A percentile compares a stretch with the other conserved stretches of the same genome.
Conservation (phyloP, 1,284 basidiomycete genomes). For the Trichosporon coremiiforme region DNA sequence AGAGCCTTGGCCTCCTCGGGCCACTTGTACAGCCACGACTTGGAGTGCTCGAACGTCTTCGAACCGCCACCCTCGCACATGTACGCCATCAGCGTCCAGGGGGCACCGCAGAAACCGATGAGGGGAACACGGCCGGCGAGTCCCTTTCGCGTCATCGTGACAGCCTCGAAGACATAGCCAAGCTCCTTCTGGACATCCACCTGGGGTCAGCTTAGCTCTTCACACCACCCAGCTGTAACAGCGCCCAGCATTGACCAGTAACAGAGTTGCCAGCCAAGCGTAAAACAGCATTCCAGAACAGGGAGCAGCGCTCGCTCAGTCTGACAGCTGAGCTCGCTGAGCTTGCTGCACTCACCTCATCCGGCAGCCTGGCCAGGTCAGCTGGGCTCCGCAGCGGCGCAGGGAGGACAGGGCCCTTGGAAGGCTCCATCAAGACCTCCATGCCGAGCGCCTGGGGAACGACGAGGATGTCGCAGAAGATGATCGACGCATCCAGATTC, state of each 20-base stretch:
- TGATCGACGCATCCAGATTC: conserved; percentile 87
- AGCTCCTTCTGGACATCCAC: conserved; percentile 81
- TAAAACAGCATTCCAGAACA: too few relatives aligned
- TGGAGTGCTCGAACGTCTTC: conserved; percentile 83
- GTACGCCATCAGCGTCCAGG: conserved; percentile 95
- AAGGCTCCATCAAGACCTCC: conserved; percentile 87
- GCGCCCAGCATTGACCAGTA: too few relatives aligned
- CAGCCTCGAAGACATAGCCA: conserved; percentile 86
- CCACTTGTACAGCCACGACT: conserved; percentile 88
- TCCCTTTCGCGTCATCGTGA: conserved; percentile 75
- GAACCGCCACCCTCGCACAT: conserved; percentile 94
- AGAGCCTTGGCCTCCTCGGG: conserved; percentile 78
- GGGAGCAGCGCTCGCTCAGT: not conserved
- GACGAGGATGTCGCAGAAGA: conserved; percentile 96
- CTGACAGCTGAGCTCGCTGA: not conserved
- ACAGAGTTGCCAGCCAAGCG: too few relatives aligned
- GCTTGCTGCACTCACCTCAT: conserved; percentile 52
- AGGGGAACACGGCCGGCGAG: conserved; percentile 84
- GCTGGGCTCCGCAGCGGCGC: conserved; percentile 74
- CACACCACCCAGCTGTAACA: too few relatives aligned
- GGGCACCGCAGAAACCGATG: conserved; percentile 92
- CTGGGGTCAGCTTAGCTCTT: not conserved
- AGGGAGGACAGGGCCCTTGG: conserved; percentile 75
- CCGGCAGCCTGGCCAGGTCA: conserved; percentile 67
- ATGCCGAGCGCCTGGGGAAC: conserved; percentile 94